Conservation (phyloP, 1,284 basidiomycete genomes). For the Ceratobasidium sp. region DNA sequence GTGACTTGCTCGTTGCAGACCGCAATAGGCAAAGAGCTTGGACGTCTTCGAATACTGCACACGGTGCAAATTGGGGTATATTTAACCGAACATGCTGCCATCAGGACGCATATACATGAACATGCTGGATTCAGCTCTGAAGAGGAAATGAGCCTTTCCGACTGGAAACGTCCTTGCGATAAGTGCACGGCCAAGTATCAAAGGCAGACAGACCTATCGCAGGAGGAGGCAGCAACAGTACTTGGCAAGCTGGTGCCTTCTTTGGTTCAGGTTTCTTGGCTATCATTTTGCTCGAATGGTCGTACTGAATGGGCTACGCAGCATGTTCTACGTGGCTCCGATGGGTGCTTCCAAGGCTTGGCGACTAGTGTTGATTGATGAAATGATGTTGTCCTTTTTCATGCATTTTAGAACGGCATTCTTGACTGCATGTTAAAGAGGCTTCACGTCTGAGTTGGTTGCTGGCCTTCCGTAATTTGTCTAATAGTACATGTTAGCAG, state of each 20-base stretch:
- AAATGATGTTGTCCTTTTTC: conserved; percentile 4
- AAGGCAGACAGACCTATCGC: background rate
- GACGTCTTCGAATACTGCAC: background rate
- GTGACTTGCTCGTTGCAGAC: background rate
- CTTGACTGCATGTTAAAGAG: too few relatives aligned
- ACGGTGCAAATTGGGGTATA: conserved; percentile 21
- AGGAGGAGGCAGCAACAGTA: background rate
- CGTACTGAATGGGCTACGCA: conserved; percentile 16
- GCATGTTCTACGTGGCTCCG: background rate
- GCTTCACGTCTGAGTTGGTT: too few relatives aligned
- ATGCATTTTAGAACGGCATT: background rate
- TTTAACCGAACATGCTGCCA: conserved; percentile 18
- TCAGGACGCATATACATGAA: background rate
- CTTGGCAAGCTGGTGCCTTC: background rate
- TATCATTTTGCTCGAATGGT: conserved; percentile 12
- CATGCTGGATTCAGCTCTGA: too few relatives aligned
- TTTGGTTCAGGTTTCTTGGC: background rate
- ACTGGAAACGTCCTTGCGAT: conserved; percentile 3
- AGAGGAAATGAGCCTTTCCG: too few relatives aligned
- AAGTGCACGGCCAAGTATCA: conserved; percentile 11
- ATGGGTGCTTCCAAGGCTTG: background rate
- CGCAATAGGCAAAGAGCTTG: conserved; percentile 16
- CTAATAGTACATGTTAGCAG: too few relatives aligned
- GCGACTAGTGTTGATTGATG: too few relatives aligned
- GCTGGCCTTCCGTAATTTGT: too few relatives aligned